Percentiles rank a stretch among this genome's conserved stretches.
These are phyloP conservation scores for Auricularia heimuer DNA, from an alignment of 768 basidiomycete genomes.

Conservation along the genomic window DNA sequence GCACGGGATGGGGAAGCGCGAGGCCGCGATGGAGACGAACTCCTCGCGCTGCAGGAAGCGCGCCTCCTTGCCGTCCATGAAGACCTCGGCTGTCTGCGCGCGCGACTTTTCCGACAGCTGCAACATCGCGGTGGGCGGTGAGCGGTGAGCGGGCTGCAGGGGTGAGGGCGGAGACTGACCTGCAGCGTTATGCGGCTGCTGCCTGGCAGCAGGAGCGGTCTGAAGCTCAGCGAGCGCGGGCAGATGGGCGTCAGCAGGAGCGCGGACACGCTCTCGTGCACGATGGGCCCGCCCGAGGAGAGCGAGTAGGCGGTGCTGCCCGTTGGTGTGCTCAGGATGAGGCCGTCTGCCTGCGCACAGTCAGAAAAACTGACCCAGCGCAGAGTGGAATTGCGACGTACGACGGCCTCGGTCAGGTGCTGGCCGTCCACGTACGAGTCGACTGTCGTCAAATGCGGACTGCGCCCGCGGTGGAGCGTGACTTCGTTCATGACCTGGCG, in stretches of 20 bases:
- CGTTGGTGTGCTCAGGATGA: constrained; percentile 92
- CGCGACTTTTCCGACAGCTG: constrained; percentile 82
- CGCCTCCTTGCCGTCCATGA: constrained; percentile 87
- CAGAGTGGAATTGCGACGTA: constrained; percentile 32
- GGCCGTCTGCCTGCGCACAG: constrained; percentile 66
- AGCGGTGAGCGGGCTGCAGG: not conserved
- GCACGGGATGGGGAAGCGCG: constrained; percentile 85
- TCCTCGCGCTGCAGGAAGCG: constrained; percentile 77
- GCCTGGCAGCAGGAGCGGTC: constrained; percentile 79
- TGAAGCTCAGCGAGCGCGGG: constrained; percentile 83
- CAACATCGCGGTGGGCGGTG: not conserved
- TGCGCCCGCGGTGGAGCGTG: constrained; percentile 82
- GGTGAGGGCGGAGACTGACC: constrained; percentile 14
- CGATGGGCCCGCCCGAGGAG: constrained; percentile 91
- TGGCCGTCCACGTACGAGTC: constrained; percentile 92
- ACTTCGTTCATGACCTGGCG: constrained; percentile 85
- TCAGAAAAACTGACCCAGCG: constrained; percentile 1
- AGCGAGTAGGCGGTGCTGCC: constrained; percentile 95
- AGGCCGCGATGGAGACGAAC: constrained; percentile 75
- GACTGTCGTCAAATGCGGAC: constrained; percentile 85
- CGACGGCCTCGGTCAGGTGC: constrained; percentile 91
- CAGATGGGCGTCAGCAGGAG: constrained; percentile 94
- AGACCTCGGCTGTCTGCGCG: constrained; percentile 70
- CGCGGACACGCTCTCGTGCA: constrained; percentile 84
- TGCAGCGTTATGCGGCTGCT: constrained; percentile 23